These are phyloP conservation scores for Mucor irregularis DNA, from an alignment of 371 early-diverging fungal species.

Conservation along the genomic window DNA sequence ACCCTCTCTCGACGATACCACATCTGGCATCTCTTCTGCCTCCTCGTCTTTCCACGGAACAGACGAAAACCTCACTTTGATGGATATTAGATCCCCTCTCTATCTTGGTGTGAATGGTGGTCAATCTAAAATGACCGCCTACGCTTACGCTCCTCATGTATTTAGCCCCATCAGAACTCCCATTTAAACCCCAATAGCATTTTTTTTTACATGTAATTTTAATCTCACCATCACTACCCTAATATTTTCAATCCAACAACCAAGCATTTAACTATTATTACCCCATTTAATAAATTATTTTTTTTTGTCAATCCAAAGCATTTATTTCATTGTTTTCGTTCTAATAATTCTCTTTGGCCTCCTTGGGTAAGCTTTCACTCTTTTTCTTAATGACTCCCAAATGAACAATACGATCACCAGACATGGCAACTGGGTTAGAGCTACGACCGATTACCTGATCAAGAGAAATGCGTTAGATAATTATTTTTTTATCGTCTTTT, in stretches of 20 bases:
- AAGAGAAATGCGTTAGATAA: background rate
- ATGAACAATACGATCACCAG: constrained; percentile 79
- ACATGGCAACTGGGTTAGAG: constrained; percentile 78
- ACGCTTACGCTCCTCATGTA: constrained; percentile 12
- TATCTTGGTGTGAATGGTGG: background rate
- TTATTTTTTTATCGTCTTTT: background rate
- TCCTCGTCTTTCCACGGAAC: constrained; percentile 21
- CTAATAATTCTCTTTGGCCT: constrained; percentile 64
- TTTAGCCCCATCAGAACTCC: background rate
- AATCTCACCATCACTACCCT: background rate
- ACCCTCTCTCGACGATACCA: constrained; percentile 28
- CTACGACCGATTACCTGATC: constrained; percentile 45
- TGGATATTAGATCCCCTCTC: constrained; percentile 5
- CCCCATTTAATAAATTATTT: background rate
- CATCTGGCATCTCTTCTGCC: constrained; percentile 18
- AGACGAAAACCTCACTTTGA: constrained; percentile 1
- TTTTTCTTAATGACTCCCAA: constrained; percentile 72
- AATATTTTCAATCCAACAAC: background rate
- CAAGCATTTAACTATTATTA: background rate
- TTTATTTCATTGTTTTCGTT: background rate
- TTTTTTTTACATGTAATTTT: background rate
- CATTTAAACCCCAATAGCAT: no score
- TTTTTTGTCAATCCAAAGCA: background rate
- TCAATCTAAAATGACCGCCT: background rate
- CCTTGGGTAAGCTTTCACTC: constrained; percentile 47